Conservation (phyloP, 2,329 filamentous ascomycete species). For the Delphinella strobiligena region DNA sequence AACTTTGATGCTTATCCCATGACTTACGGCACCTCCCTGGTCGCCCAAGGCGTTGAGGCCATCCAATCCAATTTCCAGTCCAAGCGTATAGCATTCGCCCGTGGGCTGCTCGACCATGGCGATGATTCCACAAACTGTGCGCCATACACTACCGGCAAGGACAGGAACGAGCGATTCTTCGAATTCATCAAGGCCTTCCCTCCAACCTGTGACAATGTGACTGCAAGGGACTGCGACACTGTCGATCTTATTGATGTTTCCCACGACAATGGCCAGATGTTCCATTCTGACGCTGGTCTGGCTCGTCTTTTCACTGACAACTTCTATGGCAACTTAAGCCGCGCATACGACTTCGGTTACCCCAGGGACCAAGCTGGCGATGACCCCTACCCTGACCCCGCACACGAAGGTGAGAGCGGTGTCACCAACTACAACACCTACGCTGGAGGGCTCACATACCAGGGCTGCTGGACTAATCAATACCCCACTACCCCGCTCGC, state of each 20-base stretch:
- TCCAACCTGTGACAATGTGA: conserved; percentile 13
- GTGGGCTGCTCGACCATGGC: conserved; percentile 22
- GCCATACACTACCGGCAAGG: conserved; percentile 20
- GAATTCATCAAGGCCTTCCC: conserved; percentile 26
- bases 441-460: conserved; percentile 23
- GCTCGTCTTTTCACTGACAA: conserved; percentile 27
- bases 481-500: conserved; percentile 9
- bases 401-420: conserved; percentile 12
- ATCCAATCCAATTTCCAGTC: conserved; percentile 23
- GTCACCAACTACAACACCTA: conserved; percentile 15
- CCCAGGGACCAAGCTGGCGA: conserved; percentile 22
- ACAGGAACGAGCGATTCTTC: conserved; percentile 28
- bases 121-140: conserved; percentile 22
- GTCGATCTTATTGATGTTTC: conserved; percentile 23
- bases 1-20: conserved; percentile 20
- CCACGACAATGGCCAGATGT: conserved; percentile 24
- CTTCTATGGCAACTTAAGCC: conserved; percentile 22
- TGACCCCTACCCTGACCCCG: conserved; percentile 22
- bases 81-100: conserved; percentile 22
- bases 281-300: conserved; percentile 21
- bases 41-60: conserved; percentile 17
- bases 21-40: conserved; percentile 19
- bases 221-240: conserved; percentile 18
- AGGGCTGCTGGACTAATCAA: conserved; percentile 25
- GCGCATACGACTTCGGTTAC: conserved; percentile 25